A percentile compares a stretch with the other conserved stretches of the same genome.
These are phyloP conservation scores for Plasmodium vivax DNA, from an alignment of 169 alveolate genomes.

Conservation along the genomic window DNA sequence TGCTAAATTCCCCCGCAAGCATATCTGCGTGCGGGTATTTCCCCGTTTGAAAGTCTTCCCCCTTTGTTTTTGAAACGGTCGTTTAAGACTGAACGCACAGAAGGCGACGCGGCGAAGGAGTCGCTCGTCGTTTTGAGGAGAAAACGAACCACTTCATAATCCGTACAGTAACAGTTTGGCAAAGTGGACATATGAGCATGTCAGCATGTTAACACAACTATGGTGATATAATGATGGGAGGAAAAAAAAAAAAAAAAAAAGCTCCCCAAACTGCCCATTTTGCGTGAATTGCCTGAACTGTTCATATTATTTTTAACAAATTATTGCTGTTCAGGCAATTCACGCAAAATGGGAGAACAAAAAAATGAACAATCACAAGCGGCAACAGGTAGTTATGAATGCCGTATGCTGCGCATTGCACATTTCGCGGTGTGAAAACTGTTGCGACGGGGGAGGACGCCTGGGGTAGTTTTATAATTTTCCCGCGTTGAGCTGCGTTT, in stretches of 20 bases:
- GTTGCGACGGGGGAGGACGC: neutral
- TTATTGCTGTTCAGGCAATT: neutral
- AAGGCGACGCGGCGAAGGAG: neutral
- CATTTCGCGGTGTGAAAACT: neutral
- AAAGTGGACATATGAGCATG: neutral
- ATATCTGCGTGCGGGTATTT: neutral
- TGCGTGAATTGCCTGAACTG: neutral
- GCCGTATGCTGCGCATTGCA: neutral
- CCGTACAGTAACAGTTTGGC: neutral
- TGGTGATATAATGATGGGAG: neutral
- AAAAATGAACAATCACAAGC: neutral
- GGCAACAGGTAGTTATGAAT: neutral
- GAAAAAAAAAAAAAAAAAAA: neutral
- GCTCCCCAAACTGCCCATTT: neutral
- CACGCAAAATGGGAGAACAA: neutral
- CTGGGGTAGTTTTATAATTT: neutral
- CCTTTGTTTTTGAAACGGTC: neutral
- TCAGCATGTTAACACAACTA: neutral
- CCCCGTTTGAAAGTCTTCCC: neutral
- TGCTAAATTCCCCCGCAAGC: neutral
- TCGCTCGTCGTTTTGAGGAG: neutral
- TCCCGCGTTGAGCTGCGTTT: neutral
- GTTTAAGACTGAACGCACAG: neutral
- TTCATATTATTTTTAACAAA: constrained; percentile 4
- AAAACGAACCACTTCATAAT: neutral